Evolutionary conservation across 352 stramenopile species (phyloP).

Genomic region (Phytophthora crassamura): DNA sequence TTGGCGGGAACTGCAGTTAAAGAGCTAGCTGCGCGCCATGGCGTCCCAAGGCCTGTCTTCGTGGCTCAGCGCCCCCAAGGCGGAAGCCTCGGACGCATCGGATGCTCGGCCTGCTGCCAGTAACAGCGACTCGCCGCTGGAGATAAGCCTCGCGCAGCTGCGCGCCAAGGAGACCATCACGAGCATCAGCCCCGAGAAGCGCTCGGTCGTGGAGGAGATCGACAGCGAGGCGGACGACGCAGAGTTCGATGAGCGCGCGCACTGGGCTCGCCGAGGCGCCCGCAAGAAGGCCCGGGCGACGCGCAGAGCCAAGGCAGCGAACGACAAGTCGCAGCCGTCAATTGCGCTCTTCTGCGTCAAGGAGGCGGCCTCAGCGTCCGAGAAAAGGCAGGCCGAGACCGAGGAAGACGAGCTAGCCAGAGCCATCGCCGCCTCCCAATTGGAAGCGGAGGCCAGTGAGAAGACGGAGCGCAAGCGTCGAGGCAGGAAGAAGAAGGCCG

Average conservation of each 20-base stretch:
- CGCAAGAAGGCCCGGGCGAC: slow-evolving; percentile 45
- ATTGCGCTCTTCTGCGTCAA: slow-evolving; percentile 72
- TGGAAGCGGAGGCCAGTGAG: slow-evolving; percentile 1
- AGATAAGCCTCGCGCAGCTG: slow-evolving; percentile 50
- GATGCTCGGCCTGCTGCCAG: slow-evolving; percentile 6
- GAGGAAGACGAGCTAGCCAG: slow-evolving; percentile 8
- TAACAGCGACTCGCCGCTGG: slow-evolving; percentile 43
- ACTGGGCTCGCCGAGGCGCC: slow-evolving; percentile 57
- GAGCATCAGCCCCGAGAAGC: slow-evolving; percentile 62
- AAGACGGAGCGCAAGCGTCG: slow-evolving; percentile 17
- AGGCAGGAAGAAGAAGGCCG: slow-evolving; percentile 10
- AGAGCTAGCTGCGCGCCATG: slow-evolving; percentile 26
- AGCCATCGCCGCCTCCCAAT: slow-evolving; percentile 13
- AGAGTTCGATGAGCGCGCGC: slow-evolving; percentile 75
- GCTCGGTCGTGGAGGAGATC: slow-evolving; percentile 65
- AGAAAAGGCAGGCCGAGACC: neutral
- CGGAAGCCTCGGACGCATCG: neutral
- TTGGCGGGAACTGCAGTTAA: slow-evolving; percentile 27
- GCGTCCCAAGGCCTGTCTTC: slow-evolving; percentile 43
- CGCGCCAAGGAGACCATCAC: slow-evolving; percentile 51
- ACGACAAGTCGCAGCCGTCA: slow-evolving; percentile 62
- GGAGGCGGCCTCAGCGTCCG: neutral
- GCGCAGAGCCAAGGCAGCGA: slow-evolving; percentile 8
- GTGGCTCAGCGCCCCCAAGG: slow-evolving; percentile 42
- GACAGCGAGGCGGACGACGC: slow-evolving; percentile 75